Evolutionary conservation across 805 yeast genomes (phyloP).

Genomic region (Ogataea allantospora): DNA sequence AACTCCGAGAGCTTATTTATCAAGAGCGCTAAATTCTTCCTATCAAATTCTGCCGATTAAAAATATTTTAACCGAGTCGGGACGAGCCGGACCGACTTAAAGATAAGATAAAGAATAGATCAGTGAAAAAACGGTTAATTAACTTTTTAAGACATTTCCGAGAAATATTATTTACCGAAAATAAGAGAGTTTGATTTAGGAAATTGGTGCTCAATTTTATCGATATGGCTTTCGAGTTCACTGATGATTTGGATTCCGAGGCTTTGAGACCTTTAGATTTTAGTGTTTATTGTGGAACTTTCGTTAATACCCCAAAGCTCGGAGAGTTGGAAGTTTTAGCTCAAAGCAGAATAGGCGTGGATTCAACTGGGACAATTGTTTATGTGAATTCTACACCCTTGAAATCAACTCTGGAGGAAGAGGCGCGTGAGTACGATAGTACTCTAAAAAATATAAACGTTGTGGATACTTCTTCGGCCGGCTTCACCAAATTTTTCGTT

Average conservation of each 20-base stretch:
- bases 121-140: too few relatives aligned
- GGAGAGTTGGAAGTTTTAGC: constrained; percentile 53
- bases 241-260: constrained; percentile 1
- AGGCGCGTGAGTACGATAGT: constrained; percentile 5
- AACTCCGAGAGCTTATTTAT: background rate
- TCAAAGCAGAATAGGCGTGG: constrained; percentile 58
- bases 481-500: constrained; percentile 52
- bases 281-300: constrained; percentile 58
- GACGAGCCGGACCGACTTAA: constrained; percentile 7
- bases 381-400: constrained; percentile 13
- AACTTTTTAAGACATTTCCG: background rate
- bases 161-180: background rate
- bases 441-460: constrained; percentile 26
- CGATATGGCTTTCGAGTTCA: background rate
- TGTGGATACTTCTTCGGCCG: constrained; percentile 32
- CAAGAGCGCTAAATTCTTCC: background rate
- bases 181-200: background rate
- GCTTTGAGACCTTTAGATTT: constrained; percentile 10
- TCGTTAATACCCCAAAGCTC: constrained; percentile 62
- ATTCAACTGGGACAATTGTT: constrained; percentile 48
- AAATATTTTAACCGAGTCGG: constrained; percentile 3
- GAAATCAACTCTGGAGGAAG: constrained; percentile 1
- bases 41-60: background rate
- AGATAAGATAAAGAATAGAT: too few relatives aligned
- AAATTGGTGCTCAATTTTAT: too few relatives aligned